phyloP scores from a whole-genome alignment of 2,329 filamentous ascomycete genomes.

The Colletotrichum sp. region DNA sequence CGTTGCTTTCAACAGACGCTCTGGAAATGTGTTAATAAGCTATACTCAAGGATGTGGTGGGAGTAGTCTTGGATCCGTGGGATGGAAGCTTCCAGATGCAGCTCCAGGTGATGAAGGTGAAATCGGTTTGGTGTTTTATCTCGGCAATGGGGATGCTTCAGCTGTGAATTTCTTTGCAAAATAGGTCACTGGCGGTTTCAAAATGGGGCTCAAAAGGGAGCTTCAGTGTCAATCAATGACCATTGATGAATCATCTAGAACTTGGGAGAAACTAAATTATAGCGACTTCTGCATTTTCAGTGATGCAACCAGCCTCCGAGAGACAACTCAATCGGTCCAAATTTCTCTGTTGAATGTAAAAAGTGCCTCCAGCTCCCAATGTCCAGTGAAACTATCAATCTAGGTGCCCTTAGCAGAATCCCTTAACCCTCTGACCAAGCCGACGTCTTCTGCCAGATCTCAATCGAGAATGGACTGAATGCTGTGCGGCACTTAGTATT shows the following conservation, averaged over 20 bases:
- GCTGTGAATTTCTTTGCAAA: background rate
- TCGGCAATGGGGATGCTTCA: background rate
- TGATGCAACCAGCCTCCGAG: background rate
- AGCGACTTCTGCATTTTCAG: background rate
- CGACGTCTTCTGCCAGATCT: background rate
- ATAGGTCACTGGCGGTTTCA: background rate
- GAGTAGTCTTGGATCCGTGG: background rate
- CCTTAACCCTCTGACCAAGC: background rate
- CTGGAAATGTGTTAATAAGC: background rate
- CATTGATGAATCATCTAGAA: background rate
- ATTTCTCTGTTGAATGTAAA: background rate
- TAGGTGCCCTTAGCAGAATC: background rate
- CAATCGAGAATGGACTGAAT: background rate
- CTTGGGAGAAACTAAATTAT: background rate
- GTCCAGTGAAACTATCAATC: background rate
- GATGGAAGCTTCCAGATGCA: background rate
- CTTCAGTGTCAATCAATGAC: background rate
- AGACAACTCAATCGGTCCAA: background rate
- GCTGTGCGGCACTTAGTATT: background rate
- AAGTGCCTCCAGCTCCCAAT: background rate
- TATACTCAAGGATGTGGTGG: background rate
- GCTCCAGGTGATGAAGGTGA: background rate
- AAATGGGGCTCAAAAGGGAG: background rate
- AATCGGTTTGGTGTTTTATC: background rate
- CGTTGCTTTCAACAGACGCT: background rate